A percentile compares a stretch with the other conserved stretches of the same genome.
These are phyloP conservation scores for Entonaema liquescens DNA, from an alignment of 495 filamentous ascomycete species.

Conservation along the genomic window DNA sequence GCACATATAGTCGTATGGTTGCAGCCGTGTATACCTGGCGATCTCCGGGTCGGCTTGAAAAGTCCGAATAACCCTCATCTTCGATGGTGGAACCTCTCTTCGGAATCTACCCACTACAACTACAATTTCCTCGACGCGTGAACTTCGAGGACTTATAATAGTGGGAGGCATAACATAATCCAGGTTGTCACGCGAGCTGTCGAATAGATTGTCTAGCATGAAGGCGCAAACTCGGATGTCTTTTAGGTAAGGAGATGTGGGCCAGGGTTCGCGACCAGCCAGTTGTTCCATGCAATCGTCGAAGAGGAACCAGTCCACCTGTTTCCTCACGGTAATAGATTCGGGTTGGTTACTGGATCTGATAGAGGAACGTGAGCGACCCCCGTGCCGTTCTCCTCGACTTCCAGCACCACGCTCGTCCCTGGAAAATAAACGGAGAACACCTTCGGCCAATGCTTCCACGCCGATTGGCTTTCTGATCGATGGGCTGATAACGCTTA, in stretches of 20 bases:
- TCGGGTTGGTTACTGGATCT: not conserved
- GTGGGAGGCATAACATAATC: not conserved
- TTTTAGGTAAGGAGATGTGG: not conserved
- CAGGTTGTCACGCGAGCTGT: not conserved
- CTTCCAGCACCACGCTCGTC: not conserved
- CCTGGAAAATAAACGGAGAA: not conserved
- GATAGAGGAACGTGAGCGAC: not conserved
- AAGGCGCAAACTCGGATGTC: slow-evolving; percentile 8
- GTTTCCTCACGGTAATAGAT: not conserved
- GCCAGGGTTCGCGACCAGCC: too few species aligned
- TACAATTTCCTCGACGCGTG: slow-evolving; percentile 22
- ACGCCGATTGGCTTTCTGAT: not conserved
- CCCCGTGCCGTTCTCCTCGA: not conserved
- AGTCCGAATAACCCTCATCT: slow-evolving; percentile 6
- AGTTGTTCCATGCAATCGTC: not conserved
- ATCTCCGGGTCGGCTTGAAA: not conserved
- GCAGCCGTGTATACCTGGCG: not conserved
- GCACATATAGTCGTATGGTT: too few species aligned
- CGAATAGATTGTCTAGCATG: slow-evolving; percentile 14
- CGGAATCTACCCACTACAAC: slow-evolving; percentile 22
- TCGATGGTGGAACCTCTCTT: slow-evolving; percentile 6
- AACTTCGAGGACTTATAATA: not conserved
- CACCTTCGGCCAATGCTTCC: not conserved
- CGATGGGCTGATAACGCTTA: not conserved
- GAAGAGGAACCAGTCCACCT: slow-evolving; percentile 29